phyloP scores from a whole-genome alignment of 352 stramenopile genomes.

The Globisporangium uncinulatum region DNA sequence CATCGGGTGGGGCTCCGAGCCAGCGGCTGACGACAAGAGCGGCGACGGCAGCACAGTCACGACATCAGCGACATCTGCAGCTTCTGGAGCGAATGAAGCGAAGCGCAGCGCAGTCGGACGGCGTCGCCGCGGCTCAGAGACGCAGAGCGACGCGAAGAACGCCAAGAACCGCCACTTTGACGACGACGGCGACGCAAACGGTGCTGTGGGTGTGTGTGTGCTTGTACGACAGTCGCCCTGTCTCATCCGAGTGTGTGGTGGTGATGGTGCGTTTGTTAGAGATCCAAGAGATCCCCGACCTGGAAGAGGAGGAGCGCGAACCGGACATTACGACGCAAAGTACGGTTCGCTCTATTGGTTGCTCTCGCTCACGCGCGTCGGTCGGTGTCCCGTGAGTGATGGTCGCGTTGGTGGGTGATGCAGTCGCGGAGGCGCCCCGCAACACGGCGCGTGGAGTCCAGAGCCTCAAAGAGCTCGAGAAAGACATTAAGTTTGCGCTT shows the following conservation, averaged over 20 bases:
- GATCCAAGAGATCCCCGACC: slow-evolving; percentile 73
- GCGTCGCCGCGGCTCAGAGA: slow-evolving; percentile 51
- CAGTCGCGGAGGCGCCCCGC: slow-evolving; percentile 72
- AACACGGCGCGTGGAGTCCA: slow-evolving; percentile 64
- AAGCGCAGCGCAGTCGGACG: slow-evolving; percentile 38
- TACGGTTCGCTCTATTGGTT: slow-evolving; percentile 12
- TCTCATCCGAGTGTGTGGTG: not conserved
- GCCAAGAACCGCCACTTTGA: slow-evolving; percentile 71
- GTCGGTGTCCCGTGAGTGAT: not conserved
- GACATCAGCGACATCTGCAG: not conserved
- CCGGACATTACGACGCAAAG: slow-evolving; percentile 65
- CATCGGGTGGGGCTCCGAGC: slow-evolving; percentile 54
- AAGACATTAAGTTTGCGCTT: slow-evolving; percentile 74
- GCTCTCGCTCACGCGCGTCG: not conserved
- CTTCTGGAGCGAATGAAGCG: slow-evolving; percentile 21
- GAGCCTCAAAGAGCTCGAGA: slow-evolving; percentile 73
- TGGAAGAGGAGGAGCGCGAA: slow-evolving; percentile 79
- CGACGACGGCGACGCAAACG: slow-evolving; percentile 56
- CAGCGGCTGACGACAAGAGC: slow-evolving; percentile 20
- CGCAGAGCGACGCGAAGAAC: slow-evolving; percentile 26
- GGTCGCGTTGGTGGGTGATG: not conserved
- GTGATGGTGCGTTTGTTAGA: slow-evolving; percentile 22
- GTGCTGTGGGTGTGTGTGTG: slow-evolving; percentile 10
- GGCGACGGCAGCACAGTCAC: slow-evolving; percentile 2
- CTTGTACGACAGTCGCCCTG: not conserved